Evolutionary conservation across 768 basidiomycete genomes (phyloP), one percentile per base, ranked within the genome.

Genomic region (Leccinum aurantiacum): DNA sequence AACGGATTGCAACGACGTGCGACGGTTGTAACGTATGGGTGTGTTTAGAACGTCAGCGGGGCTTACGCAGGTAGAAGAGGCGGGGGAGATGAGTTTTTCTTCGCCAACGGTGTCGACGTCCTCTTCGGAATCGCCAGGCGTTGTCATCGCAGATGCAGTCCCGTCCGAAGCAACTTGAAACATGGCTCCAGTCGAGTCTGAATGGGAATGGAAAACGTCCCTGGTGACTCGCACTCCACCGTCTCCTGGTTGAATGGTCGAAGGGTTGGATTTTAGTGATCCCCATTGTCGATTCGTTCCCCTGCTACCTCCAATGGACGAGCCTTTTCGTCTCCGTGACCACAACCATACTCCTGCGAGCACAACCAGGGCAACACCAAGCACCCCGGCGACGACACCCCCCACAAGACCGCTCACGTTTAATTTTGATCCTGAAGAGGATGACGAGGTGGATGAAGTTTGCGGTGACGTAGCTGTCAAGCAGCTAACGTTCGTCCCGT

Each of bases 341-440:
- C 65, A 72, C 37, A 78, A 61, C 37, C 70, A 75, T 37, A 77
- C 58, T 60, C 76, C 74, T 57, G 51, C 63, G 25, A 77, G 54
- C 7, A 74, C 66, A 15, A 75, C 65, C 22, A 80, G 61, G 5
- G 62, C 63, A 33, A 84, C 56, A 14, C 71, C 79, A 3, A 78
- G 65, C 2, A 75, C 19, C 2, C 76, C 82, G 5, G 82, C 86
- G 4, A 87, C 62, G 19, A 82, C 77, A 25, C 80, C 80, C 2
- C 86, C 88, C 6, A 77, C 79, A 27, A 88, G 81, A 8, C 77
- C 75, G 0, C 78, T 80, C 1, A 72, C 70, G 41, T 79, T 79
- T 7, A 71, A 66, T 4, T 66, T 60, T 15, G 75, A 68, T 7
- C 69, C 53, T 6, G 71, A 58, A 4, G 71, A 52, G 3, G 74